phyloP scores from a whole-genome alignment of 441 rosid species.

The Adansonia rubrostipa region DNA sequence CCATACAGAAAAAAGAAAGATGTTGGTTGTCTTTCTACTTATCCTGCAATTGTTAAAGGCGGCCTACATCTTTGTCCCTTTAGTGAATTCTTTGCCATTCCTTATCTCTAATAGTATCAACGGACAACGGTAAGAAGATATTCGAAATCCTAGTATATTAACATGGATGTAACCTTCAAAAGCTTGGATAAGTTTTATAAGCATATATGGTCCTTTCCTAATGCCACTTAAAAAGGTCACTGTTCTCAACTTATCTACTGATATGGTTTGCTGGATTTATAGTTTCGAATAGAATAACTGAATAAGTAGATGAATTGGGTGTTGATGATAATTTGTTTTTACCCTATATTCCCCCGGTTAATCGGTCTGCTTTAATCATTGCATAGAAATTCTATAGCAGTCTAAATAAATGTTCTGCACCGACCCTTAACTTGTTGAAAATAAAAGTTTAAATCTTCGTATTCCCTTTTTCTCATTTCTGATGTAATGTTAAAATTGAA shows the following conservation, averaged over 20 bases:
- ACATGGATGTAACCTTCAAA: not conserved
- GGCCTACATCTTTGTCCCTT: not conserved
- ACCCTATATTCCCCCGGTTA: not conserved
- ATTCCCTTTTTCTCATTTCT: not conserved
- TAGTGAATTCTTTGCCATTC: not conserved
- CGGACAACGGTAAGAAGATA: not conserved
- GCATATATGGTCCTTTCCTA: not conserved
- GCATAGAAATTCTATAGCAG: not conserved
- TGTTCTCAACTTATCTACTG: not conserved
- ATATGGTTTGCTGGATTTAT: not conserved
- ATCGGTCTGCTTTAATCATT: not conserved
- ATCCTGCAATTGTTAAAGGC: not conserved
- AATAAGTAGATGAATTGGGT: not conserved
- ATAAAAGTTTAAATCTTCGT: conserved; percentile 21
- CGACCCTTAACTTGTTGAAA: not conserved
- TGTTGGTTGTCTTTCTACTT: not conserved
- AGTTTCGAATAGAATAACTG: not conserved
- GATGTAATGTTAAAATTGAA: conserved; percentile 14
- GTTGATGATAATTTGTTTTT: not conserved
- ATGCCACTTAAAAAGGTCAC: conserved; percentile 8
- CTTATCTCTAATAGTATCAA: not conserved
- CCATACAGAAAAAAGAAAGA: not conserved
- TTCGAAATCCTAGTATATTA: not conserved
- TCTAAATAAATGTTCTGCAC: not conserved
- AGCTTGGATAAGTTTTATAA: not conserved